Base-by-base conservation (phyloP, 139 green algal genomes). In the Volvox africanus region DNA sequence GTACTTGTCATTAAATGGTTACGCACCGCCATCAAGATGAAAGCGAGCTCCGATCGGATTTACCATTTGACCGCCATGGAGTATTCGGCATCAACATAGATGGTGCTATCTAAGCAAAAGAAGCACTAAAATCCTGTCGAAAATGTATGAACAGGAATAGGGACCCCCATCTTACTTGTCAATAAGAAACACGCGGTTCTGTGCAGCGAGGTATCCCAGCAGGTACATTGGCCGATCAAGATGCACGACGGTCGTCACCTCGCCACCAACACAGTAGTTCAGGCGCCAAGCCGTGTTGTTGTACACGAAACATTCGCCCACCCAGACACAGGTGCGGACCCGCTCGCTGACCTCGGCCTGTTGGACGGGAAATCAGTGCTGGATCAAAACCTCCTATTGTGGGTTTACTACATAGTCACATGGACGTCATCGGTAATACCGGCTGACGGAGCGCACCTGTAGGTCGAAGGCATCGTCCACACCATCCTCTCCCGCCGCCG, bases 271-370 rank as follows among this genome's bases (percentile, higher is more conserved):
- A 82, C 95, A 98, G 92, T 99, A 99, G 94, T 99, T 99, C 78
- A 99, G 95, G n/a, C 98, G 96, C 98, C 97, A 99, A 0, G 96
- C 94, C 0, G 95, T 93, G 94, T 99, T 99, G 95, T 97, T 99
- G 96, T 99, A 99, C 37, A 99, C 97, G 91, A 99, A 99, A 96
- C 98, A 99, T 94, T 99, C 98, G 50, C 98, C 98, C 13, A 99
- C 96, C 93, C 91, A 95, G 55, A 95, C 69, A 65, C 73, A 92
- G 73, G 92, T 93, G 76, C 92, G 91, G 21, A 96, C 93, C 30
- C 81, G 93, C 87, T 94, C 92, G 69, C 65, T 92, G 71, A 94
- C 35, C 91, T 93, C 86, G 5, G 75, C 86, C 82, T 88, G 83
- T 28, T 19, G 0, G 61, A 44, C 44, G 9, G 44, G 44, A 55